Evolutionary conservation across 345 rosid species (phyloP).

Genomic region (Corchorus olitorius): DNA sequence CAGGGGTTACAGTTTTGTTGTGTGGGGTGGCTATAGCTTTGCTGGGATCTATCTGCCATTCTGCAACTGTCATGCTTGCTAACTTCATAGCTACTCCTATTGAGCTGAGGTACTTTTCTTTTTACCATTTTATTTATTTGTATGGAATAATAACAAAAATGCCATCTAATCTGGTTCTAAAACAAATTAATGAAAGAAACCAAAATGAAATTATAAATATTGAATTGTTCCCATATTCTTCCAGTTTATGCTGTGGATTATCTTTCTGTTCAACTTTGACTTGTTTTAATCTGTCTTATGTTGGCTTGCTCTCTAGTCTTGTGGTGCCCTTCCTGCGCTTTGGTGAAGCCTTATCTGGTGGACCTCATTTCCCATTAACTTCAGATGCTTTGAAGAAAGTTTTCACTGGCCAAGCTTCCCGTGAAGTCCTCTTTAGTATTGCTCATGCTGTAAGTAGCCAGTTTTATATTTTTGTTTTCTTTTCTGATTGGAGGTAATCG

Average conservation of each 20-base stretch:
- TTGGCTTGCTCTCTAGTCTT: conserved; percentile 52
- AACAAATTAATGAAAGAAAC: no score
- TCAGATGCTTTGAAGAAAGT: conserved; percentile 91
- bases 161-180: no score
- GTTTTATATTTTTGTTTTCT: background rate
- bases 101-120: conserved; percentile 63
- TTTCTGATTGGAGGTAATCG: background rate
- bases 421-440: conserved; percentile 65
- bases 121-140: no score
- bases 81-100: conserved; percentile 88
- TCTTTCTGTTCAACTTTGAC: background rate
- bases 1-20: conserved; percentile 84
- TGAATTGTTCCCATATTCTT: no score
- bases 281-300: conserved; percentile 7
- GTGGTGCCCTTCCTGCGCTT: conserved; percentile 92
- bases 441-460: conserved; percentile 74
- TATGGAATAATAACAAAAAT: no score
- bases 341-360: conserved; percentile 75
- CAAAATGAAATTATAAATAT: no score
- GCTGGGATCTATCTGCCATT: conserved; percentile 74
- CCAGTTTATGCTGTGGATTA: no score
- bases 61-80: conserved; percentile 83
- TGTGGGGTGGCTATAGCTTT: conserved; percentile 83
- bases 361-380: conserved; percentile 85
- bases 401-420: conserved; percentile 83